These are phyloP conservation scores for Dioscorea dumetorum DNA, from an alignment of 106 monocot species.

Conservation along the genomic window DNA sequence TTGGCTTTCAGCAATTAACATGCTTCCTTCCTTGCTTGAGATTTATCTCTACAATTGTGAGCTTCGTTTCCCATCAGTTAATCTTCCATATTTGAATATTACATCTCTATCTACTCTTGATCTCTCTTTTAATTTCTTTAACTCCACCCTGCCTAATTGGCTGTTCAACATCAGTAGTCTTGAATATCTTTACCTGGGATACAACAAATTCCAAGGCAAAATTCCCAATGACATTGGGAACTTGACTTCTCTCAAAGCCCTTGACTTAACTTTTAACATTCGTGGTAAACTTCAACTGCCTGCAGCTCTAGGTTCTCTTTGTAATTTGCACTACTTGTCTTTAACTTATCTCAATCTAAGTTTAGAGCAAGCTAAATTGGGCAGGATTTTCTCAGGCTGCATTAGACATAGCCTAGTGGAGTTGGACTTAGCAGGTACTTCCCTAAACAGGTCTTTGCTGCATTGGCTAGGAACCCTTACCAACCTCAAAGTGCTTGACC, in stretches of 20 bases:
- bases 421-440: not conserved
- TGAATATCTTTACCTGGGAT: not conserved
- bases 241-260: constrained; percentile 4
- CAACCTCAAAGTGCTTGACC: not conserved
- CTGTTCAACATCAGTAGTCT: not conserved
- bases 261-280: not conserved
- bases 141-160: not conserved
- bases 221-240: constrained; percentile 2
- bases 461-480: not conserved
- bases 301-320: not conserved
- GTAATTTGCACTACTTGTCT: not conserved
- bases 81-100: constrained; percentile 7
- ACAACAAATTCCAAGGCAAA: not conserved
- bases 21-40: constrained; percentile 8
- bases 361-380: not conserved
- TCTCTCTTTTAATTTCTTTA: constrained; percentile 1
- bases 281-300: not conserved
- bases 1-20: constrained; percentile 1
- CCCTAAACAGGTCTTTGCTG: not conserved
- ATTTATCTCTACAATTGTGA: not conserved
- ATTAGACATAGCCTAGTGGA: not conserved
- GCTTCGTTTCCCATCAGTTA: not conserved
- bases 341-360: not conserved
- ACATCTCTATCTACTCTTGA: constrained; percentile 8
- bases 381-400: not conserved